A percentile compares a stretch with the other conserved stretches of the same genome.
Conservation (phyloP, 2,329 filamentous ascomycete species). For the Helicocarpus griseus region DNA sequence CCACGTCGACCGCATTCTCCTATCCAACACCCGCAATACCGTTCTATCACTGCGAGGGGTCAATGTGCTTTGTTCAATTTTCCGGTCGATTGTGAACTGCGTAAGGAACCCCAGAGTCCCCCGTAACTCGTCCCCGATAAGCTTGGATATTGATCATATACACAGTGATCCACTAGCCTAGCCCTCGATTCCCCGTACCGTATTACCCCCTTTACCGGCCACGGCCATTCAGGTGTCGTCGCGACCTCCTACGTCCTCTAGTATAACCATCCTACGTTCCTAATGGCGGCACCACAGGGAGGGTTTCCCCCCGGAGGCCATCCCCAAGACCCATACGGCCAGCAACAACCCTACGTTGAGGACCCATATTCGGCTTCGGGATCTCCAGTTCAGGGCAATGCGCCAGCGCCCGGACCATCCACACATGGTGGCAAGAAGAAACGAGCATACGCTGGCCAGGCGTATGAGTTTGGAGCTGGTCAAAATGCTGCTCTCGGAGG, state of each 20-base stretch:
- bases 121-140: neutral
- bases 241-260: neutral
- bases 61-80: neutral
- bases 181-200: neutral
- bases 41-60: neutral
- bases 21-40: neutral
- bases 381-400: slow-evolving; percentile 19
- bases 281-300: slow-evolving; percentile 44
- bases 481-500: slow-evolving; percentile 60
- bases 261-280: slow-evolving; percentile 5
- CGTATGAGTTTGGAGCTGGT: slow-evolving; percentile 83
- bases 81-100: neutral
- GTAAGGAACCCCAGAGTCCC: neutral
- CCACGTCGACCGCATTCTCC: neutral
- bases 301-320: slow-evolving; percentile 37
- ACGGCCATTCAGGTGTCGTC: neutral
- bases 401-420: slow-evolving; percentile 11
- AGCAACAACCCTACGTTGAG: slow-evolving; percentile 30
- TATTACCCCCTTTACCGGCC: neutral
- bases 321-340: slow-evolving; percentile 38
- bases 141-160: neutral
- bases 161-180: neutral
- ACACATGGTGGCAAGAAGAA: slow-evolving; percentile 55
- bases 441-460: slow-evolving; percentile 85
- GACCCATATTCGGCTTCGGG: slow-evolving; percentile 25